phyloP scores from a whole-genome alignment of 2,329 filamentous ascomycete species.

The Meredithiella fracta region DNA sequence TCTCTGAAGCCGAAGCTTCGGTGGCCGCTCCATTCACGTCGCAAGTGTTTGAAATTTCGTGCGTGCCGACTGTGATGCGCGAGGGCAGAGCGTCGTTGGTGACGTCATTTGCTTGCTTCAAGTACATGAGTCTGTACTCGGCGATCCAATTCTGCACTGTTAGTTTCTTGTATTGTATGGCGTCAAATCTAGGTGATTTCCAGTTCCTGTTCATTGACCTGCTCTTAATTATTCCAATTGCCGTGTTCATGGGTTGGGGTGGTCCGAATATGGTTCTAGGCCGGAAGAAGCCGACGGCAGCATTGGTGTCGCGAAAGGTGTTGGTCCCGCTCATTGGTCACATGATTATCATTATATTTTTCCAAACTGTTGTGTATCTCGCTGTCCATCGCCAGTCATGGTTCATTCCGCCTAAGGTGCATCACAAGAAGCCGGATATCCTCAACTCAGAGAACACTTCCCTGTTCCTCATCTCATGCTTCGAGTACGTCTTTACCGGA shows the following conservation, averaged over 20 bases:
- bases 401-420: conserved; percentile 61
- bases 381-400: conserved; percentile 65
- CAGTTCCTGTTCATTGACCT: conserved; percentile 97
- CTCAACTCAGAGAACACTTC: conserved; percentile 88
- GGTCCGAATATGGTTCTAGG: conserved; percentile 63
- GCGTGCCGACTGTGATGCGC: conserved; percentile 82
- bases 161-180: conserved; percentile 86
- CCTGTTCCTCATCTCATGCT: conserved; percentile 78
- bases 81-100: conserved; percentile 89
- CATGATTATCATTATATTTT: conserved; percentile 60
- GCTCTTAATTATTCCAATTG: conserved; percentile 80
- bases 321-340: conserved; percentile 79
- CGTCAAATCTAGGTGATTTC: conserved; percentile 90
- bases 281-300: conserved; percentile 76
- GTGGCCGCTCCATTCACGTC: conserved; percentile 98
- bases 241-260: conserved; percentile 98
- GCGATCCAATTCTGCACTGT: conserved; percentile 98
- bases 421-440: conserved; percentile 66
- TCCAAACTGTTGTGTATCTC: conserved; percentile 60
- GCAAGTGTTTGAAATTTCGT: conserved; percentile 87
- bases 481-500: conserved; percentile 84
- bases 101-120: conserved; percentile 99
- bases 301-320: conserved; percentile 83
- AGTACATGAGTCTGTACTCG: conserved; percentile 98
- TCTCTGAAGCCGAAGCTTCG: conserved; percentile 93